Base-by-base conservation (phyloP, 352 stramenopile species). In the Pythium aquatile region DNA sequence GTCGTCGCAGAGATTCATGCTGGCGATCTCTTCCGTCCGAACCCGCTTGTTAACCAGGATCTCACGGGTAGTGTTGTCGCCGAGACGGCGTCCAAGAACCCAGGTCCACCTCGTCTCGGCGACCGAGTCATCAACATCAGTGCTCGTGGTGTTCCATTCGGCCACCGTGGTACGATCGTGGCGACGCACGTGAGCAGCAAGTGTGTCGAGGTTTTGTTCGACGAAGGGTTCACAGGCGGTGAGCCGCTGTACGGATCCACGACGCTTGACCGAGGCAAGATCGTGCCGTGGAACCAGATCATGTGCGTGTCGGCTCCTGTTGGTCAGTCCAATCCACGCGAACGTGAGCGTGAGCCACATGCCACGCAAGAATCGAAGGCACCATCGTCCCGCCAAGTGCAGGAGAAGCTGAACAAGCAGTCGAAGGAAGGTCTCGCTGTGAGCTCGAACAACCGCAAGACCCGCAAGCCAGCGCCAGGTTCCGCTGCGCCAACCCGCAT, bases 91-190 rank as follows among this genome's bases (percentile, higher is more conserved):
- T 87, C 81, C 1, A 72, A 75, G 39, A 91, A 91, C 49, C 70
- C 59, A 30, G 83, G 81, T n/a, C 73, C 94, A 28, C 96, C 96
- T 29, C 79, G 88, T 37, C 77, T 99, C 9, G 97, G 97, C 40
- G 96, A 99, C 68, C 90, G 98, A n/a, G 87, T 99, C 57, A 97
- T 98, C 37, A 99, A 99, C 74, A 88, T 99, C 29, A 97, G 83
- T 51, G 94, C 90, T 3, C 91, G 87, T 58, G 95, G 92, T 44
- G 94, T 99, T 28, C 97, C 98, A 5, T 98, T 99, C 72, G 97
- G 97, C 20, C 85, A 97, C 26, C 87, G 95, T 63, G 98, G 97
- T n/a, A 99, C 97, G 20, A 96, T 99, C 54, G 93, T 99, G 61
- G 94, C 93, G 5, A 98, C 97, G 16, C 97, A 99, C 73, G 85